Evolutionary conservation across 192 early-diverging fungal genomes (phyloP).

Genomic region (Pilaira anomala): DNA sequence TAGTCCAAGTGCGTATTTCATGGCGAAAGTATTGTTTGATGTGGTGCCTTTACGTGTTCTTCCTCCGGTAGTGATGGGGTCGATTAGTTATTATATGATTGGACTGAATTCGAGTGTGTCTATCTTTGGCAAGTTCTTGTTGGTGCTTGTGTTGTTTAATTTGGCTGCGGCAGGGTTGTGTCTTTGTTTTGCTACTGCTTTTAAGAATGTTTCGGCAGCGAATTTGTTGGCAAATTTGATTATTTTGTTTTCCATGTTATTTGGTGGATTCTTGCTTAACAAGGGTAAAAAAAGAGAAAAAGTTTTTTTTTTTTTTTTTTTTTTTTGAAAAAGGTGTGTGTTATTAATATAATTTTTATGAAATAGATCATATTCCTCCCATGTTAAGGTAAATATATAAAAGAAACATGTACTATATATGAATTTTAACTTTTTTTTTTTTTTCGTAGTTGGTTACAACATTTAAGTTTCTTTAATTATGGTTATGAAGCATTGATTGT

Average conservation of each 20-base stretch:
- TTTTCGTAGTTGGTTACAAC: conserved; percentile 59
- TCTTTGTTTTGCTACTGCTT: conserved; percentile 52
- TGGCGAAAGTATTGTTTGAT: conserved; percentile 67
- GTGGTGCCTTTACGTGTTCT: conserved; percentile 65
- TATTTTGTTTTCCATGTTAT: conserved; percentile 75
- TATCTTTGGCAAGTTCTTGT: conserved; percentile 58
- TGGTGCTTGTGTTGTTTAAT: conserved; percentile 63
- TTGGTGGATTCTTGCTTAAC: conserved; percentile 72
- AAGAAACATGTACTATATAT: neutral
- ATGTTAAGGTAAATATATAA: conserved; percentile 27
- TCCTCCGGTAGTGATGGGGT: conserved; percentile 61
- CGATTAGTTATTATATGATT: conserved; percentile 70
- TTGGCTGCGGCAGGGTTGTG: conserved; percentile 60
- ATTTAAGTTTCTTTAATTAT: conserved; percentile 69
- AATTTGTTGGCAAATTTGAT: conserved; percentile 60
- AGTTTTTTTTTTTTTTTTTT: neutral
- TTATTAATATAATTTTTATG: neutral
- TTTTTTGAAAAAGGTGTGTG: neutral
- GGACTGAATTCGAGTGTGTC: conserved; percentile 45
- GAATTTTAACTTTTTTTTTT: neutral
- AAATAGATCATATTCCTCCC: conserved; percentile 33
- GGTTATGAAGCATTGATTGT: conserved; percentile 72
- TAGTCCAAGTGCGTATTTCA: conserved; percentile 43
- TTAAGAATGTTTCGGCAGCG: conserved; percentile 56
- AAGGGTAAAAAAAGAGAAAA: too few species aligned